phyloP scores from a whole-genome alignment of 2,329 filamentous ascomycete genomes.

The Apiospora aurea region DNA sequence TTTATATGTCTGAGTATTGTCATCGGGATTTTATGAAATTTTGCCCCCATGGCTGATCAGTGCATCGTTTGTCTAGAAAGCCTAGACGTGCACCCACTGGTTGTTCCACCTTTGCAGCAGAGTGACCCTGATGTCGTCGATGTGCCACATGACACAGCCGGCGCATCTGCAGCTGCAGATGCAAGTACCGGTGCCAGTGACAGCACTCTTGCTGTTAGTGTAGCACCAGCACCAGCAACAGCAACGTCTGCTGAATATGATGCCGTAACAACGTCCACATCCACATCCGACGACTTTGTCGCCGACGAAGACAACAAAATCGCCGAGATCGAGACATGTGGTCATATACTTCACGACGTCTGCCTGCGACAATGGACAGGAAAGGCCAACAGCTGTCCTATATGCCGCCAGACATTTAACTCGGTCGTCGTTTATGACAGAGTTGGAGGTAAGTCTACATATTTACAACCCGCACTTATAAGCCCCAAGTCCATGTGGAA shows the following conservation, averaged over 20 bases:
- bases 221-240: conserved; percentile 29
- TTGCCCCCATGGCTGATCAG: conserved; percentile 63
- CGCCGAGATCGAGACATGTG: conserved; percentile 75
- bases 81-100: conserved; percentile 47
- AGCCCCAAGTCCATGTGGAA: not conserved
- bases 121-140: conserved; percentile 1
- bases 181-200: conserved; percentile 28
- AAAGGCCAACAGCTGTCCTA: conserved; percentile 96
- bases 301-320: conserved; percentile 52
- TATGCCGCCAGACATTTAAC: conserved; percentile 93
- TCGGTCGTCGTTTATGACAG: conserved; percentile 83
- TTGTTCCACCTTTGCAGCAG: conserved; percentile 20
- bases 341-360: conserved; percentile 90
- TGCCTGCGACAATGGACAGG: conserved; percentile 95
- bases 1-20: conserved; percentile 45
- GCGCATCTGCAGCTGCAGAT: conserved; percentile 19
- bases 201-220: conserved; percentile 22
- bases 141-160: conserved; percentile 20
- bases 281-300: conserved; percentile 26
- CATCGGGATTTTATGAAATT: conserved; percentile 41
- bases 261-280: conserved; percentile 33
- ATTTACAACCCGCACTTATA: not conserved
- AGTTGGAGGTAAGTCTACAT: conserved; percentile 72
- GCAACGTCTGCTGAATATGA: conserved; percentile 34
- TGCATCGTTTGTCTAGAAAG: conserved; percentile 75